These are phyloP conservation scores for Tetrapyrgos nigripes DNA, from an alignment of 1,284 basidiomycete genomes.

Conservation along the genomic window DNA sequence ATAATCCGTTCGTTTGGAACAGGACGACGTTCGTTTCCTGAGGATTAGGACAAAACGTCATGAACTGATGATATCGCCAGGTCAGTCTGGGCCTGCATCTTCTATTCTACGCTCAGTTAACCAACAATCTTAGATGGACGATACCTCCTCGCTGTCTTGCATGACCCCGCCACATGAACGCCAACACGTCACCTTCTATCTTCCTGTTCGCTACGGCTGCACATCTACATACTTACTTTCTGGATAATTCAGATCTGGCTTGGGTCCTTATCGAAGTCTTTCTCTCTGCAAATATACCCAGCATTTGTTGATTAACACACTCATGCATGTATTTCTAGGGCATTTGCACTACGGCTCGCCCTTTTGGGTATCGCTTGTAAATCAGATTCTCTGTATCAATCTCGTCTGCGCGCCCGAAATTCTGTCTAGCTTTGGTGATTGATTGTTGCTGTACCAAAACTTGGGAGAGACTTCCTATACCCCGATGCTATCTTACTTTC, in stretches of 20 bases:
- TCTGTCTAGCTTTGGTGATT: too few species aligned
- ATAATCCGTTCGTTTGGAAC: too few species aligned
- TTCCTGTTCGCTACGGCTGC: not conserved
- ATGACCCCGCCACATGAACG: conserved; percentile 73
- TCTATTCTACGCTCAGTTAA: not conserved
- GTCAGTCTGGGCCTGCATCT: conserved; percentile 48
- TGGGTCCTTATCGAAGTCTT: not conserved
- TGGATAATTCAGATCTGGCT: not conserved
- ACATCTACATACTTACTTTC: not conserved
- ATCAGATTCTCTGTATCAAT: too few species aligned
- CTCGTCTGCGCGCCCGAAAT: too few species aligned
- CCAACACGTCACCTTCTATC: not conserved
- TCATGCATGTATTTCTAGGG: not conserved
- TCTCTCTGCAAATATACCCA: not conserved
- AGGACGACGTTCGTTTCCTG: conserved; percentile 92
- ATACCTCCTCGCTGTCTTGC: conserved; percentile 85
- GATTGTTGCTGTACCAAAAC: too few species aligned
- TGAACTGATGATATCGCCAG: conserved; percentile 94
- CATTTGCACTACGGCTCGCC: not conserved
- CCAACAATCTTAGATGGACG: conserved; percentile 63
- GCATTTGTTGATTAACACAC: not conserved
- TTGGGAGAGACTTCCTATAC: too few species aligned
- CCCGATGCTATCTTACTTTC: too few species aligned
- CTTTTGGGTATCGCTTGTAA: too few species aligned
- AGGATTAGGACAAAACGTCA: conserved; percentile 90